These are phyloP conservation scores for Populus nigra DNA, from an alignment of 345 rosid genomes.

Conservation along the genomic window DNA sequence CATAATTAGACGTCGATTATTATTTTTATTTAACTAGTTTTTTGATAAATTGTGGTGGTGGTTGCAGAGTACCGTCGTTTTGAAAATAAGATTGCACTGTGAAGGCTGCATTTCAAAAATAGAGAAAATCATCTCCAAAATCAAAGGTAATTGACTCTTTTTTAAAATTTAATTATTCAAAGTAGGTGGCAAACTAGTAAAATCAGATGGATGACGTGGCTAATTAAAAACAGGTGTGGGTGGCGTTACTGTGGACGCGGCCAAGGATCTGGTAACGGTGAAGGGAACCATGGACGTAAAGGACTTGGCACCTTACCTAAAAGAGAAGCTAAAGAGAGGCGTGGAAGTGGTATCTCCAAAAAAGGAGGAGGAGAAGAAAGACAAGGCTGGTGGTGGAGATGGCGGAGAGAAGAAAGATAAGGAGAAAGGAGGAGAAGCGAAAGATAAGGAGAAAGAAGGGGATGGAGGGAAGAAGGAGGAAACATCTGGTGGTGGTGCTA, in stretches of 20 bases:
- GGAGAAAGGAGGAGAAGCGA: constrained; percentile 29
- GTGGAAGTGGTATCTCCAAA: constrained; percentile 67
- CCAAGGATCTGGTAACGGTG: constrained; percentile 67
- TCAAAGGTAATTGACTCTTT: constrained; percentile 26
- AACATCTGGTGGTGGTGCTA: constrained; percentile 15
- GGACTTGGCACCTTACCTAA: constrained; percentile 48
- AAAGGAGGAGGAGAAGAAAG: constrained; percentile 36
- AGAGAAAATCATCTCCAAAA: constrained; percentile 25
- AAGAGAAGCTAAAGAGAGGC: constrained; percentile 50
- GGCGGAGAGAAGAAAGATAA: constrained; percentile 39
- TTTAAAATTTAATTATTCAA: neutral
- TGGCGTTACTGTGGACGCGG: constrained; percentile 48
- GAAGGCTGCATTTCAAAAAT: constrained; percentile 43
- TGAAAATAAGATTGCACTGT: constrained; percentile 42
- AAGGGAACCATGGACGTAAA: constrained; percentile 70
- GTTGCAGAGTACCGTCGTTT: constrained; percentile 41
- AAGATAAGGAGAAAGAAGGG: constrained; percentile 15
- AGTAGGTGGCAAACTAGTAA: neutral
- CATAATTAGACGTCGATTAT: neutral
- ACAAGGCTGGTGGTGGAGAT: constrained; percentile 20
- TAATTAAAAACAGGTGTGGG: constrained; percentile 54
- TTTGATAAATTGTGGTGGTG: neutral
- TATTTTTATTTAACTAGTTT: neutral
- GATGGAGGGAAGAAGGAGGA: constrained; percentile 2
- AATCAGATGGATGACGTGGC: neutral